Evolutionary conservation across 345 rosid species (phyloP), one percentile per base, ranked within the genome.

Genomic region (Syzygium aqueum): DNA sequence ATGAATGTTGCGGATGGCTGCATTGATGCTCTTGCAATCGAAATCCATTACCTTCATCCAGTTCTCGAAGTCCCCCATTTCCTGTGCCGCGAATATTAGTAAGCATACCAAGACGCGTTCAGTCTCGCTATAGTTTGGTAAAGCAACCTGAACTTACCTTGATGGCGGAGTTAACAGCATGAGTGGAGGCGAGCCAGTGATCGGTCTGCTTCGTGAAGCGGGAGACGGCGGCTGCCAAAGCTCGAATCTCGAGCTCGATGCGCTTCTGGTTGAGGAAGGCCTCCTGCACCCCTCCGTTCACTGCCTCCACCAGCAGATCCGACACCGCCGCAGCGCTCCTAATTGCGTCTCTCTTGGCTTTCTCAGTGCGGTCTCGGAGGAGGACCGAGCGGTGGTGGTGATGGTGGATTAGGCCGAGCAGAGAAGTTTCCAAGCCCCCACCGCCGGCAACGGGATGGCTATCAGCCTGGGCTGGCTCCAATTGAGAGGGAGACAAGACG

Each of bases 11-110:
- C 90, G 91, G 87, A 97, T 95, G 30, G 99, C 97, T 59, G 97
- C 89, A 84, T 89, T 95, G 86, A 97, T 94, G 91, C 94, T 95
- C 90, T 93, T 95, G 77, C 97, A 94, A 87, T 96, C 99, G 87
- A 91, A 94, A 87, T 97, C 98, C 99, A 97, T 96, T 11, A 94
- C 93, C 98, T 92, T 97, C 97, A 96, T 92, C 98, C 97, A 95
- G 89, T 97, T 96, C 94, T 97, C 99, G 88, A 97, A 94, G 92
- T 97, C 99, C 84, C 98, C 99, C 63, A 95, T 94, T 89, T 96
- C 99, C 98, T 96, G 88, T 63, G 67, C 53, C 16, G 9, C 85
- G 7, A 65, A 43, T 43, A 22, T 65, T 33, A 84, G 19, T 9
- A 8, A 3, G 27, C 22, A 9, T 59, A 4, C 4, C 46, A 43